A percentile compares a stretch with the other conserved stretches of the same genome.
Evolutionary conservation across 352 stramenopile genomes (phyloP).

Genomic region (Phytophthora rubi): DNA sequence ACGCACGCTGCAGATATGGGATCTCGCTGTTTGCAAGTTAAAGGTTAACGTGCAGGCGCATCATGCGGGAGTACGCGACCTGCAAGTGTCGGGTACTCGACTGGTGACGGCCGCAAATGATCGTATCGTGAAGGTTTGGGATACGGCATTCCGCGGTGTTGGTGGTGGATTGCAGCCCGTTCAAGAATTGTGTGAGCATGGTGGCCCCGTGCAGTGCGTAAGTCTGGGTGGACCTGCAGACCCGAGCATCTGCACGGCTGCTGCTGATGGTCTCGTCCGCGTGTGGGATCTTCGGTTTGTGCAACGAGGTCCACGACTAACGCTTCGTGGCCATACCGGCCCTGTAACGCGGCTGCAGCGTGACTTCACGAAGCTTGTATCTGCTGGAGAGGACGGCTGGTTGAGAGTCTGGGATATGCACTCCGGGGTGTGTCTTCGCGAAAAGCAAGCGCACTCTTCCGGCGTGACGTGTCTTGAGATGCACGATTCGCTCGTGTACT

Average conservation of each 20-base stretch:
- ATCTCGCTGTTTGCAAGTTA: conserved; percentile 57
- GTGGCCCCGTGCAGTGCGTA: conserved; percentile 72
- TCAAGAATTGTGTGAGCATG: conserved; percentile 68
- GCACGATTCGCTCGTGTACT: conserved; percentile 70
- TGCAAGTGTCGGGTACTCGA: conserved; percentile 76
- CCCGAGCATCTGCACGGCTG: conserved; percentile 79
- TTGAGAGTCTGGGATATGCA: conserved; percentile 85
- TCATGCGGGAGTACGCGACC: conserved; percentile 56
- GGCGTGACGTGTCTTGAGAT: conserved; percentile 72
- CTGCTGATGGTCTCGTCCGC: conserved; percentile 74
- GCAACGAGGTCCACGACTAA: conserved; percentile 68
- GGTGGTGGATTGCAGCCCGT: conserved; percentile 43
- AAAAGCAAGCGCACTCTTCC: conserved; percentile 61
- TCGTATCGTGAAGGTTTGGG: conserved; percentile 81
- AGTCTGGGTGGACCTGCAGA: conserved; percentile 75
- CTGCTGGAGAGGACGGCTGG: conserved; percentile 73
- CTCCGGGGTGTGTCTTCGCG: conserved; percentile 68
- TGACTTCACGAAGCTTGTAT: conserved; percentile 85
- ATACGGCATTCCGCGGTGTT: conserved; percentile 64
- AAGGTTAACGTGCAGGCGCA: conserved; percentile 70
- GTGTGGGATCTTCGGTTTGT: conserved; percentile 87
- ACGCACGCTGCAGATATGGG: conserved; percentile 75
- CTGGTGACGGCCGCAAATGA: conserved; percentile 81
- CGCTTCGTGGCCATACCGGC: conserved; percentile 56
- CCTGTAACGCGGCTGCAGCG: conserved; percentile 71